Base-by-base conservation (phyloP, 2,329 filamentous ascomycete genomes). In the Ceratocystis huliohia region DNA sequence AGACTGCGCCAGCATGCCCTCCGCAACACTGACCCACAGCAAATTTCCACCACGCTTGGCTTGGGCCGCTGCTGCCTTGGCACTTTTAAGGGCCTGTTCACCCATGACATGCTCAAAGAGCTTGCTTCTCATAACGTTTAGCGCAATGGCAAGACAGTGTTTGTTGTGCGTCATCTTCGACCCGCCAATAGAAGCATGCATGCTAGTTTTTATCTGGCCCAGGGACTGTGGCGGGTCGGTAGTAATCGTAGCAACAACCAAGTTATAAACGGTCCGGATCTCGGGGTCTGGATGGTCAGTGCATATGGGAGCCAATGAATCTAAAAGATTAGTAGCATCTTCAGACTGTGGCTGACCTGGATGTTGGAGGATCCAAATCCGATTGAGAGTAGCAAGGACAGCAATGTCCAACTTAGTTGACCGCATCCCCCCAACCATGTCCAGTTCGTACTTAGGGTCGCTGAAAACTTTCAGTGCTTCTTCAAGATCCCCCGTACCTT, bases 41-140 rank as follows among this genome's bases (percentile, higher is more conserved):
- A 84, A 78, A 72, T 89, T 89, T 25, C 87, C 86, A 70, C 85
- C 88, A 73, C 84, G 83, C 69, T 83, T 82, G 4, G 88, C 87
- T 76, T 89, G 86, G 53, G 81, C 82, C 28, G 82, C 81, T 28
- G 85, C 87, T 0, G 88, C 88, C 69, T 82, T 81, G 3, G 88
- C 87, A 72, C 87, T 89, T 76, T 91, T 91, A 68, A 89, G 80
- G 0, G 88, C 87, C 74, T 92, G 88, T 67, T 88, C 87, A 63
- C 91, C 91, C 3, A 95, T 84, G 15, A 92, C 87, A 68, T 88
- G 88, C 59, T 87, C 86, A 74, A 92, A 96, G 72, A 96, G 88
- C 64, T 86, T 84, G 72, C 83, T 85, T 64, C 88, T 88, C 88
- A 96, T 95, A 70, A 94, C 86, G 70, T 86, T 91, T 68, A 96